Percentiles rank a stretch among this genome's conserved stretches.
phyloP scores from a whole-genome alignment of 192 early-diverging fungal species.

The Coemansia umbellata region DNA sequence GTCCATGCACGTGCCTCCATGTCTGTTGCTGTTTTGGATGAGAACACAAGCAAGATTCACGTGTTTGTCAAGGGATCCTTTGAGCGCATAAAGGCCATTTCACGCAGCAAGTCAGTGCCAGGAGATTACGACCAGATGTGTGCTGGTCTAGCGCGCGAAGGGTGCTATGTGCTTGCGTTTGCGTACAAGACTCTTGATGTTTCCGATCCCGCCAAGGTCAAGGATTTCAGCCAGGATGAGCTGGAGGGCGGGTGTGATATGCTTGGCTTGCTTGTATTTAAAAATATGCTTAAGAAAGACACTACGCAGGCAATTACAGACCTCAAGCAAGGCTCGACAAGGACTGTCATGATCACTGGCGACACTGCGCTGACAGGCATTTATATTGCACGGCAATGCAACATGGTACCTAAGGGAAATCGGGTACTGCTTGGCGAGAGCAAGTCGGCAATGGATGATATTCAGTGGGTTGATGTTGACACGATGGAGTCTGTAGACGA shows the following conservation, averaged over 20 bases:
- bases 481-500: constrained; percentile 35
- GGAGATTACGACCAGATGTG: constrained; percentile 54
- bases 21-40: constrained; percentile 55
- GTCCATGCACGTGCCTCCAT: constrained; percentile 63
- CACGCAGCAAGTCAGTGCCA: constrained; percentile 51
- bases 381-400: constrained; percentile 59
- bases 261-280: constrained; percentile 66
- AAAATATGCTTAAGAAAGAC: constrained; percentile 73
- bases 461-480: constrained; percentile 62
- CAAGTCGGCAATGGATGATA: constrained; percentile 11
- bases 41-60: constrained; percentile 35
- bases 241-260: constrained; percentile 58
- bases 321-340: constrained; percentile 63
- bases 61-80: constrained; percentile 67
- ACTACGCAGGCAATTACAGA: constrained; percentile 63
- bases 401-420: constrained; percentile 15
- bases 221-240: constrained; percentile 50
- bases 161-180: constrained; percentile 73
- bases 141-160: constrained; percentile 57
- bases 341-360: constrained; percentile 81
- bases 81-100: constrained; percentile 59
- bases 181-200: constrained; percentile 55
- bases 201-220: constrained; percentile 37
- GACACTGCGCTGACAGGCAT: constrained; percentile 73
- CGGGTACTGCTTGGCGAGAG: constrained; percentile 53